Percentiles rank a stretch among this genome's conserved stretches.
Evolutionary conservation across 306 rosid species (phyloP).

Genomic region (Medicago arabica): DNA sequence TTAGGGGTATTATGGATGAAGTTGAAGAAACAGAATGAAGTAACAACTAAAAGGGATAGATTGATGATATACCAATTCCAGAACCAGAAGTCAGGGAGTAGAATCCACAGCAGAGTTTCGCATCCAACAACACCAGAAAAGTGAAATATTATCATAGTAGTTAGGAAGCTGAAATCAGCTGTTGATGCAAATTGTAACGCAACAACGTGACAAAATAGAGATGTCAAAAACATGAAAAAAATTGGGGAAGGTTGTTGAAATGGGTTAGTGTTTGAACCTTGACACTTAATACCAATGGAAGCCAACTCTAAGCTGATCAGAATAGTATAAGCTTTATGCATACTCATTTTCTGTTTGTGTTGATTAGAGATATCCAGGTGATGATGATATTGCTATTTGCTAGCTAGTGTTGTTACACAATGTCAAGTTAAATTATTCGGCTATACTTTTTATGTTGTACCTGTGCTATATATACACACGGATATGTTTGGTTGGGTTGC

Average conservation of each 20-base stretch:
- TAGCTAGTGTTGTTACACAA: too few relatives aligned
- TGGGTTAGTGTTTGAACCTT: not conserved
- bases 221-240: not conserved
- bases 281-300: not conserved
- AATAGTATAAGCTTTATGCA: not conserved
- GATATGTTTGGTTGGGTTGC: too few relatives aligned
- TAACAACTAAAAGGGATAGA: not conserved
- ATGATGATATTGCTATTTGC: too few relatives aligned
- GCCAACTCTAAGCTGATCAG: not conserved
- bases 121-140: too few relatives aligned
- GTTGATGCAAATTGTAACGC: too few relatives aligned
- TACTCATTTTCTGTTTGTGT: not conserved
- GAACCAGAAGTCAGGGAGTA: not conserved
- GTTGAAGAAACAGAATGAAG: not conserved
- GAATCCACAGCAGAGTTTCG: not conserved
- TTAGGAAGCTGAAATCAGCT: too few relatives aligned
- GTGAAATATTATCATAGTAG: too few relatives aligned
- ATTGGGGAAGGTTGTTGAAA: not conserved
- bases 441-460: too few relatives aligned
- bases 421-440: too few relatives aligned
- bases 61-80: conserved; percentile 1
- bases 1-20: too few relatives aligned
- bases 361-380: too few relatives aligned
- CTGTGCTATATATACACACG: too few relatives aligned
- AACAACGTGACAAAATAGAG: not conserved